These are phyloP conservation scores for Cyberlindnera maclurae DNA, from an alignment of 805 yeast species.

Conservation along the genomic window DNA sequence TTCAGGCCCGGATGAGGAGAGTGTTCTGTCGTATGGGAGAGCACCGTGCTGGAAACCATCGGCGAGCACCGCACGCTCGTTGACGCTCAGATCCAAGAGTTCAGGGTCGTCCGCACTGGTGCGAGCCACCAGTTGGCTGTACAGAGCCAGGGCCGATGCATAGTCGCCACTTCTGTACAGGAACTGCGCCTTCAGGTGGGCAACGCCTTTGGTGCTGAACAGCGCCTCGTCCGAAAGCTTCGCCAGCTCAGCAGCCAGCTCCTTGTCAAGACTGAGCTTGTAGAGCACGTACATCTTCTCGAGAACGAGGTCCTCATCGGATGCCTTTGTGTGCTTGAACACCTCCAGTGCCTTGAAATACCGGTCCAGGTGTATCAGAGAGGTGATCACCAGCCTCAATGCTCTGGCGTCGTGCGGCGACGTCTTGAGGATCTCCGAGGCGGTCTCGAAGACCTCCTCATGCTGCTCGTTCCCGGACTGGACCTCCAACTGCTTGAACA, in stretches of 20 bases:
- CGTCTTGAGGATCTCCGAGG: slow-evolving; percentile 20
- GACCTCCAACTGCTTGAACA: slow-evolving; percentile 22
- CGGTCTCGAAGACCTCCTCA: slow-evolving; percentile 21
- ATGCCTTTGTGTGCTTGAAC: slow-evolving; percentile 29
- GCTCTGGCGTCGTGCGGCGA: slow-evolving; percentile 26
- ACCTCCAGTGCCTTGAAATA: slow-evolving; percentile 45
- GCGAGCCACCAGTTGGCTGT: slow-evolving; percentile 36
- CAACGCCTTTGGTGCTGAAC: slow-evolving; percentile 29
- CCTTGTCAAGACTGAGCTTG: slow-evolving; percentile 36
- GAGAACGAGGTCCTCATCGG: slow-evolving; percentile 32
- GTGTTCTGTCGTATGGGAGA: slow-evolving; percentile 5
- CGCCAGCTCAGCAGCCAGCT: slow-evolving; percentile 23
- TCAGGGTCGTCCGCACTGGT: slow-evolving; percentile 31
- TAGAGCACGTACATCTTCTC: slow-evolving; percentile 61
- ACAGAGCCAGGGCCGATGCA: slow-evolving; percentile 42
- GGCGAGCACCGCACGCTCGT: slow-evolving; percentile 61
- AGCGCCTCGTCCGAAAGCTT: slow-evolving; percentile 16
- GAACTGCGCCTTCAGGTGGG: slow-evolving; percentile 47
- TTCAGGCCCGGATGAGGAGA: slow-evolving; percentile 17
- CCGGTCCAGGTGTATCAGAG: slow-evolving; percentile 59
- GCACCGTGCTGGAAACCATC: slow-evolving; percentile 27
- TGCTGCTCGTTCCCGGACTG: slow-evolving; percentile 17
- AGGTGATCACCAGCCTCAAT: slow-evolving; percentile 43
- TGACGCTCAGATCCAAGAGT: slow-evolving; percentile 50
- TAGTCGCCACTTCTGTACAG: slow-evolving; percentile 45